Evolutionary conservation across 768 basidiomycete species (phyloP).

Genomic region (Lyophyllum decastes): DNA sequence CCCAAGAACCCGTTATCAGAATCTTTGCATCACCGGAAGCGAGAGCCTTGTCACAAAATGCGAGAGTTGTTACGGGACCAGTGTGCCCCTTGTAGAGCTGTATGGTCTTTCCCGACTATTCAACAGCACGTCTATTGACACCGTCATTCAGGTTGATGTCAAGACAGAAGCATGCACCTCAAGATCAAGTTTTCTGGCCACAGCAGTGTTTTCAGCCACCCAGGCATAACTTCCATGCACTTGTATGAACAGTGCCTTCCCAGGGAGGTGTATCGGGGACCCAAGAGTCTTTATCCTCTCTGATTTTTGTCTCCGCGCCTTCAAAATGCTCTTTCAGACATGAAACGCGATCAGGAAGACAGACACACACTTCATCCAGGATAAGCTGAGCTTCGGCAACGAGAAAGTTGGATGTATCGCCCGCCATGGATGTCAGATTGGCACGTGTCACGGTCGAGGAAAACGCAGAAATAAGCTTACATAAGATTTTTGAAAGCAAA

Average conservation of each 20-base stretch:
- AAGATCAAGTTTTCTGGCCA: constrained; percentile 72
- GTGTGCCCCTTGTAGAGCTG: constrained; percentile 82
- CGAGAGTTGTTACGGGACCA: constrained; percentile 85
- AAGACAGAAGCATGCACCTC: constrained; percentile 49
- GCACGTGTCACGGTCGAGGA: too few species aligned
- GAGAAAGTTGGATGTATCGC: constrained; percentile 57
- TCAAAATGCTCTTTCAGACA: constrained; percentile 8
- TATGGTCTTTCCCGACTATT: constrained; percentile 77
- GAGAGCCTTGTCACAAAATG: constrained; percentile 52
- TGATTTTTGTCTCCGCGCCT: constrained; percentile 77
- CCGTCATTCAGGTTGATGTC: background rate
- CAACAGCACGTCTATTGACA: constrained; percentile 2
- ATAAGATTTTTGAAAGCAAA: background rate
- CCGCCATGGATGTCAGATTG: too few species aligned
- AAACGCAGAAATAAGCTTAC: background rate
- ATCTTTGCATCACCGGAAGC: constrained; percentile 46
- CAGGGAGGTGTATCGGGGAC: constrained; percentile 72
- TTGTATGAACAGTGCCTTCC: constrained; percentile 73
- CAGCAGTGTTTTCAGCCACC: constrained; percentile 86
- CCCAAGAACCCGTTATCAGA: constrained; percentile 94
- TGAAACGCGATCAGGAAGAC: constrained; percentile 1
- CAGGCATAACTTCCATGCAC: constrained; percentile 70
- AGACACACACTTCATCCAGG: constrained; percentile 52
- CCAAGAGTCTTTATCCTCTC: constrained; percentile 72
- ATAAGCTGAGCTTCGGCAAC: constrained; percentile 72